These are phyloP conservation scores for Yueomyces sp. DNA, from an alignment of 805 yeast species.

Conservation along the genomic window DNA sequence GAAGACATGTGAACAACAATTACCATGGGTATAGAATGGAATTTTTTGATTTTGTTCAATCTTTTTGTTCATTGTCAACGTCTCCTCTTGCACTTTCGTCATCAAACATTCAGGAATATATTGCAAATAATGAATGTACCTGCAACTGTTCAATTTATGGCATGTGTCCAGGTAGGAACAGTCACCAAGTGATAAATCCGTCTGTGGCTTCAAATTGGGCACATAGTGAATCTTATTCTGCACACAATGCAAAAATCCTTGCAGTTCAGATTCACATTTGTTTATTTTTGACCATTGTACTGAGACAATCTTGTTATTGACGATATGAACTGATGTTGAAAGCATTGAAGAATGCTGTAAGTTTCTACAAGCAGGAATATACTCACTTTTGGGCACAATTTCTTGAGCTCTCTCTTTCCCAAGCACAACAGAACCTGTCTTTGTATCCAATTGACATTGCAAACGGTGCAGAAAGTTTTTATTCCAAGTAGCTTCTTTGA, in stretches of 20 bases:
- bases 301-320: slow-evolving; percentile 18
- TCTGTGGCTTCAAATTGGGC: slow-evolving; percentile 43
- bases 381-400: slow-evolving; percentile 6
- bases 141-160: slow-evolving; percentile 67
- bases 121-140: slow-evolving; percentile 64
- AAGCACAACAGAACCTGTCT: slow-evolving; percentile 14
- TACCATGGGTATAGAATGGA: slow-evolving; percentile 24
- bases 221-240: slow-evolving; percentile 35
- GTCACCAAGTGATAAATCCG: slow-evolving; percentile 69
- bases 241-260: slow-evolving; percentile 19
- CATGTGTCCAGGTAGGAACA: slow-evolving; percentile 92
- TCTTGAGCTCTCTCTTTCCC: slow-evolving; percentile 16
- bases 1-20: slow-evolving; percentile 22
- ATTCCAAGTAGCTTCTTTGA: slow-evolving; percentile 3
- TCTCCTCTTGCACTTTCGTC: slow-evolving; percentile 8
- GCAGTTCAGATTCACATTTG: slow-evolving; percentile 9
- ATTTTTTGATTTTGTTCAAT: slow-evolving; percentile 12
- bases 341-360: slow-evolving; percentile 10
- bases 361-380: slow-evolving; percentile 16
- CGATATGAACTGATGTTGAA: slow-evolving; percentile 11
- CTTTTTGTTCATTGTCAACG: slow-evolving; percentile 10
- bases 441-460: slow-evolving; percentile 6
- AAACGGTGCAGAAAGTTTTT: slow-evolving; percentile 4
- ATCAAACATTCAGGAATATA: slow-evolving; percentile 25
- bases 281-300: slow-evolving; percentile 16